Base-by-base conservation (phyloP, 2,329 filamentous ascomycete genomes). In the Clarireedia hainanense region DNA sequence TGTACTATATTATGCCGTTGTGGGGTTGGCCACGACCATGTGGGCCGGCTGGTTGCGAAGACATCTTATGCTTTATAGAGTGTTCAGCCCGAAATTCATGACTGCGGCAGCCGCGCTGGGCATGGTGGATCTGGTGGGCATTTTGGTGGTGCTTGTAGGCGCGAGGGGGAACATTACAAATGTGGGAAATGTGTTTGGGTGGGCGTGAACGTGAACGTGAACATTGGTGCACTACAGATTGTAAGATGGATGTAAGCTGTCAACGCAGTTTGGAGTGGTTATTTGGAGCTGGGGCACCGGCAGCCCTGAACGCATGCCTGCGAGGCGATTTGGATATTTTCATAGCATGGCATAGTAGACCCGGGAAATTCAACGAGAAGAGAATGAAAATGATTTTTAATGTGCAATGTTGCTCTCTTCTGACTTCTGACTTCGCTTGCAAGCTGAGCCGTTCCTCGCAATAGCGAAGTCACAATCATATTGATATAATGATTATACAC, bases 41-140 rank as follows among this genome's bases (percentile, higher is more conserved):
- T 96, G 92, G 86, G 89, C 92, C 0, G 91, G 89, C 1, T 85
- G 90, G 74, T 73, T 99, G 66, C 79, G 94, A 53, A 80, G 94
- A 51, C 94, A 99, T 75, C 78, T 99, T 60, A 99, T 99, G 94
- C 79, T 99, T 30, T 99, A 94, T 73, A 81, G 94, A 43, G 90
- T 99, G 45, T 99, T 99, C 68, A 86, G 81, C 72, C 94, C 94
- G 47, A 76, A 92, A 27, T 99, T 92, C 74, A 89, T 99, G 86
- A 80, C 89, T 69, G 90, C 86, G 0, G 85, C 84, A 0, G 73
- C 80, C 3, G 79, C 87, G 50, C 69, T 97, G 57, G 66, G 92
- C 15, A 77, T 91, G 26, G 84, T 95, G 9, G 92, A 97, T 67
- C 61, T 95, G 4, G 78, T 94, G 2, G 80, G 80, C 1, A 78